Evolutionary conservation across 2,329 filamentous ascomycete species (phyloP).

Genomic region (Nemania abortiva): DNA sequence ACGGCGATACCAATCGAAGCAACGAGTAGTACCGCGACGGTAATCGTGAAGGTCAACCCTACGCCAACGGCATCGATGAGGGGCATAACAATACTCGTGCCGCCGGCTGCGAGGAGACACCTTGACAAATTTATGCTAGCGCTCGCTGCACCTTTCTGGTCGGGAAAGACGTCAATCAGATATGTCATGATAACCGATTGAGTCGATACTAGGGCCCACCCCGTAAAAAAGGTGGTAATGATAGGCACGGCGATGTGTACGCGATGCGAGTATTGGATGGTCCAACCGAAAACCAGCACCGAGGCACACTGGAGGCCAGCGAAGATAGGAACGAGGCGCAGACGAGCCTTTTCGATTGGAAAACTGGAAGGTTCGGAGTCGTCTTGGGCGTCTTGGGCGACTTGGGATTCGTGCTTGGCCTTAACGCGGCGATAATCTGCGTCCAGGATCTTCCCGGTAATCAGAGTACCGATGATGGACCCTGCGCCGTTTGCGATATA

Average conservation of each 20-base stretch:
- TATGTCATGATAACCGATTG: slow-evolving; percentile 64
- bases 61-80: slow-evolving; percentile 61
- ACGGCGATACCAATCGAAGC: slow-evolving; percentile 58
- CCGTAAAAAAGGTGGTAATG: slow-evolving; percentile 62
- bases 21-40: slow-evolving; percentile 57
- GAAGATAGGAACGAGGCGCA: slow-evolving; percentile 62
- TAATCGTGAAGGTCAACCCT: slow-evolving; percentile 61
- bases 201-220: slow-evolving; percentile 64
- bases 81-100: slow-evolving; percentile 63
- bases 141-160: slow-evolving; percentile 62
- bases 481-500: slow-evolving; percentile 68
- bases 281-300: slow-evolving; percentile 66
- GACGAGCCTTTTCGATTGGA: slow-evolving; percentile 63
- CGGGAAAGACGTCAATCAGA: slow-evolving; percentile 65
- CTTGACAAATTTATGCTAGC: slow-evolving; percentile 66
- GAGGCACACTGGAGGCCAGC: slow-evolving; percentile 59
- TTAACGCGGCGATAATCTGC: slow-evolving; percentile 62
- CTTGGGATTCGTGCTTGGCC: slow-evolving; percentile 42
- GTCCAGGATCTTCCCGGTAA: slow-evolving; percentile 66
- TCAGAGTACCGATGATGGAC: slow-evolving; percentile 64
- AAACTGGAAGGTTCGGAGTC: slow-evolving; percentile 48
- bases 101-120: slow-evolving; percentile 64
- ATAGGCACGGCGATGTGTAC: slow-evolving; percentile 64
- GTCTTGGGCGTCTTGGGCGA: neutral
- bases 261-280: slow-evolving; percentile 55